phyloP scores from a whole-genome alignment of 306 rosid genomes.

The Myrica gale region DNA sequence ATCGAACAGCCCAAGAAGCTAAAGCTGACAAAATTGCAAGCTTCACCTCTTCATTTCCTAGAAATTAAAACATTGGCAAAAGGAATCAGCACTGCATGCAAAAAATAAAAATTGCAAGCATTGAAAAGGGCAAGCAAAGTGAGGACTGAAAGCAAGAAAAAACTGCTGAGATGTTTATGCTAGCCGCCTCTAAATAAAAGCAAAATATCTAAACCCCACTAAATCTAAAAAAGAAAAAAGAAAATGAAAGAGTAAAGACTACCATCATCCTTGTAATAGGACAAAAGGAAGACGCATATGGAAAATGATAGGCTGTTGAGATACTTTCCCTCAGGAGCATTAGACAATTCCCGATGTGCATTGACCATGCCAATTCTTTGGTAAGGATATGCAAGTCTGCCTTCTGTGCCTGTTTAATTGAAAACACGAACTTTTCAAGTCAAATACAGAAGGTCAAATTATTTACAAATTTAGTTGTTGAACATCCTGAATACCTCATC shows the following conservation, averaged over 20 bases:
- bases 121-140: neutral
- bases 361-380: constrained; percentile 91
- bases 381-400: constrained; percentile 91
- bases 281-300: constrained; percentile 67
- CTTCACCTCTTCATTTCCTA: constrained; percentile 97
- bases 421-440: neutral
- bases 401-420: constrained; percentile 73
- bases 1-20: constrained; percentile 78
- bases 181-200: neutral
- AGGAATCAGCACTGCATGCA: constrained; percentile 16
- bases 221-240: neutral
- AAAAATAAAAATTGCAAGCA: neutral
- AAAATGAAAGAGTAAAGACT: constrained; percentile 9
- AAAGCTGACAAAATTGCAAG: constrained; percentile 62
- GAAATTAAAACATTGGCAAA: constrained; percentile 26
- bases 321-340: constrained; percentile 80
- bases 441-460: constrained; percentile 28
- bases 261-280: constrained; percentile 91
- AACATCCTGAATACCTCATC: constrained; percentile 10
- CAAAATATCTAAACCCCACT: neutral
- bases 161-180: neutral
- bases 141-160: neutral
- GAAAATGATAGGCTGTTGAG: constrained; percentile 49
- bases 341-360: constrained; percentile 69
- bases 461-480: constrained; percentile 19